Base-by-base conservation (phyloP, 352 stramenopile species). In the Nothophytophthora sp. region DNA sequence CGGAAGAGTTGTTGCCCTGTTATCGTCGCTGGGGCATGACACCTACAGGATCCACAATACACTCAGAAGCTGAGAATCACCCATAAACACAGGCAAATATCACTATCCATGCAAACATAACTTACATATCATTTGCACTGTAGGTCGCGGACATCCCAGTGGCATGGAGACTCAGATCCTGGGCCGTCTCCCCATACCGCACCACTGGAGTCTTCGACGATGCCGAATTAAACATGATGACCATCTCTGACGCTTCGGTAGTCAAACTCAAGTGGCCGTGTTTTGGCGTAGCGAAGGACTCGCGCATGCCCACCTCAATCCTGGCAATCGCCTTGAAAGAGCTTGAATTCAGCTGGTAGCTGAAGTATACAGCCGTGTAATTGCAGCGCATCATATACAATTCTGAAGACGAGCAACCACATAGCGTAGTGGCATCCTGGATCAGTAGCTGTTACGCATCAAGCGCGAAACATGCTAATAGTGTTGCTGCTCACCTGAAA, bases 321-420 rank as follows among this genome's bases (percentile, higher is more conserved):
- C 43, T 67, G 5, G 54, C 73, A 33, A 83, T 49, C 1, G 54
- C 32, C 23, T 53, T 47, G 41, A 70, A 70, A 20, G 50, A 39
- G 15, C 42, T 43, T 23, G 28, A 41, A 23, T 46, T 37, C 3
- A 49, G 34, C 13, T 67, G 48, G 45, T 73, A 82, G 8, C 72
- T 67, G 22, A 76, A 88, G 43, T 90, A 92, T 34, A 69, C 53
- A 10, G 58, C 76, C 7, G 56, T 78, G 59, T 92, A 92, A 32
- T 75, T 76, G 50, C 79, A 92, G 10, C 81, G 62, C 58, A 92
- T 62, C 79, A 88, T 88, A 38, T 78, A 84, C n/a, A 92, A 48
- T 9, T 62, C 60, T 50, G 27, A 6, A n/a, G n/a, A n/a, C n/a
- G n/a, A n/a, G n/a, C n/a, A n/a, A n/a, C n/a, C n/a, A n/a, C n/a